These are phyloP conservation scores for Cenococcum geophilum DNA, from an alignment of 495 filamentous ascomycete species.

Conservation along the genomic window DNA sequence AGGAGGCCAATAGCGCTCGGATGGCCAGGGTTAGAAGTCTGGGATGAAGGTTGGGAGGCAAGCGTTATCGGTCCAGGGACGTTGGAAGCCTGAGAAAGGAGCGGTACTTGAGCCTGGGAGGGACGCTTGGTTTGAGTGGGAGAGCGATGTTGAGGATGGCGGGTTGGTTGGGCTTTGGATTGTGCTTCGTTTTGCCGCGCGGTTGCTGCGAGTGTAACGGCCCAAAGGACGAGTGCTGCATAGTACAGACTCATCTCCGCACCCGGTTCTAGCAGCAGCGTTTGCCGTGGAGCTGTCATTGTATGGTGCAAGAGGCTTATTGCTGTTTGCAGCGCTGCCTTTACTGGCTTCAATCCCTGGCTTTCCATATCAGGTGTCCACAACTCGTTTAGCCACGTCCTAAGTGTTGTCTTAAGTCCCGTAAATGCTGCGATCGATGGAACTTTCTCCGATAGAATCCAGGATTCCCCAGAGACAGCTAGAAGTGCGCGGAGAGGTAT, in stretches of 20 bases:
- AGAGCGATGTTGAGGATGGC: constrained; percentile 8
- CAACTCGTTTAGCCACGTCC: constrained; percentile 22
- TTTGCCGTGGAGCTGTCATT: constrained; percentile 21
- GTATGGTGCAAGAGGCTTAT: constrained; percentile 29
- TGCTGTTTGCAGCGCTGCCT: constrained; percentile 25
- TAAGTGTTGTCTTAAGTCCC: constrained; percentile 16
- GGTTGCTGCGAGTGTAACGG: constrained; percentile 27
- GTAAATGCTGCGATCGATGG: constrained; percentile 20
- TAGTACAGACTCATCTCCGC: constrained; percentile 38
- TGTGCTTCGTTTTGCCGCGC: constrained; percentile 18
- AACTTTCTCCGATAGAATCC: constrained; percentile 37
- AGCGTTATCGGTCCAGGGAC: not conserved
- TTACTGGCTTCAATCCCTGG: constrained; percentile 14
- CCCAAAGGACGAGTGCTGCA: constrained; percentile 35
- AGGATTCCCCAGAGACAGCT: constrained; percentile 37
- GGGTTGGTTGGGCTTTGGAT: not conserved
- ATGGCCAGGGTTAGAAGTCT: constrained; percentile 16
- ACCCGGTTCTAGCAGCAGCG: constrained; percentile 29
- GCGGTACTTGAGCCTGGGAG: constrained; percentile 16
- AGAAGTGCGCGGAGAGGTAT: constrained; percentile 37
- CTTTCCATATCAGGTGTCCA: constrained; percentile 16
- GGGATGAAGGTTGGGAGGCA: constrained; percentile 5
- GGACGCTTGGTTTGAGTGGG: not conserved
- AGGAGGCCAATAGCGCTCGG: constrained; percentile 13
- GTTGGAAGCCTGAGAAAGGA: constrained; percentile 12